A percentile compares a stretch with the other conserved stretches of the same genome.
Evolutionary conservation across 2,329 filamentous ascomycete species (phyloP).

Genomic region (Pseudocercospora vitis): DNA sequence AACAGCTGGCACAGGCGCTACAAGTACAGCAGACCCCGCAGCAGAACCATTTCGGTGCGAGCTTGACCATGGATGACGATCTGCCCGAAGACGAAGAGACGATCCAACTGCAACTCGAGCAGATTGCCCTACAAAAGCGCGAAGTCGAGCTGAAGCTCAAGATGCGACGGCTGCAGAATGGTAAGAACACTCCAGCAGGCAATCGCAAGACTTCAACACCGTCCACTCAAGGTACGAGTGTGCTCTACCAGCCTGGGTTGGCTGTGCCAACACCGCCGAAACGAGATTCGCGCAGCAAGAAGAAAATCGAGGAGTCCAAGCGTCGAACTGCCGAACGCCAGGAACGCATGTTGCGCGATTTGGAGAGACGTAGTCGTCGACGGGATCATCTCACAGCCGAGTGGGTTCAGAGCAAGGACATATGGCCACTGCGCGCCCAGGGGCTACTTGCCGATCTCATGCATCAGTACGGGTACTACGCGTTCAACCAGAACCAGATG

Average conservation of each 20-base stretch:
- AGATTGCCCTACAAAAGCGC: slow-evolving; percentile 40
- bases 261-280: slow-evolving; percentile 33
- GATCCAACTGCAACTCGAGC: slow-evolving; percentile 38
- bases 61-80: slow-evolving; percentile 28
- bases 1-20: slow-evolving; percentile 33
- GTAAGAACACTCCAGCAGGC: slow-evolving; percentile 28
- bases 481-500: slow-evolving; percentile 35
- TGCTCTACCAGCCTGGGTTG: slow-evolving; percentile 30
- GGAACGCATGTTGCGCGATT: slow-evolving; percentile 39
- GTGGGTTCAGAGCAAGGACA: slow-evolving; percentile 41
- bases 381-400: slow-evolving; percentile 41
- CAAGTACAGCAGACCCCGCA: slow-evolving; percentile 25
- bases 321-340: slow-evolving; percentile 39
- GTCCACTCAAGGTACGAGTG: slow-evolving; percentile 16
- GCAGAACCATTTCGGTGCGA: slow-evolving; percentile 16
- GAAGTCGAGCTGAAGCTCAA: slow-evolving; percentile 41
- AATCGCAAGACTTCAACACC: slow-evolving; percentile 22
- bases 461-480: slow-evolving; percentile 39
- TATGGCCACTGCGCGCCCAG: slow-evolving; percentile 41
- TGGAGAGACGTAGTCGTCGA: slow-evolving; percentile 39
- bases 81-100: slow-evolving; percentile 40
- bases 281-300: slow-evolving; percentile 40
- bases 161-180: slow-evolving; percentile 36
- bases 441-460: slow-evolving; percentile 38
- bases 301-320: slow-evolving; percentile 42